Evolutionary conservation across 2,329 filamentous ascomycete species (phyloP), one percentile per base, ranked within the genome.

Genomic region (Apiospora kogelbergensis): DNA sequence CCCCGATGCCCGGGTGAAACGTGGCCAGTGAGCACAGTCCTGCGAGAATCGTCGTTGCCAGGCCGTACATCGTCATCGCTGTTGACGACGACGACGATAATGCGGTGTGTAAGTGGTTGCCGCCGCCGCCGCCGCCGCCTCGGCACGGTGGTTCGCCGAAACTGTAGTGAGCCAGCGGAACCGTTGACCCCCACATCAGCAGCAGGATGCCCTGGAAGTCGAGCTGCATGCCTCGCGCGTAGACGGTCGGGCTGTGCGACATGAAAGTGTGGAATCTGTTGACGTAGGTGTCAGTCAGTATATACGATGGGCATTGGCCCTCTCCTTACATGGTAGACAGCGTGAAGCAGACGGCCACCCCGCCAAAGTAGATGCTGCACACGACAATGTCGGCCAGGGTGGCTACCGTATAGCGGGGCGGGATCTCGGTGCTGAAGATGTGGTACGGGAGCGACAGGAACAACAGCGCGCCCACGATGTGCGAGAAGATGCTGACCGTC

Each of bases 181-280:
- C 80, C 63, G 87, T 89, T 69, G 85, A 84, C 4, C 86, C 85
- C 86, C 88, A 91, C 78, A 90, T 90, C 69, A 91, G 76, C 7
- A 87, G 80, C 2, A 91, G 82, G 57, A 91, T 87, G 9, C 88
- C 88, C 57, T 89, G 82, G 72, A 90, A 88, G 74, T 91, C 89
- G 37, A 90, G 78, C 73, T 87, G 85, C 70, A 89, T 87, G 6
- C 87, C 87, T 69, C 86, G 82, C 13, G 78, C 79, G 45, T 83
- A 83, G 17, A 86, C 81, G 6, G 78, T 73, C 9, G 83, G 79
- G 66, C 84, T 87, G 72, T 90, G 88, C 68, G 85, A 86, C 71
- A 84, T 83, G 65, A 90, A 81, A 2, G 85, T 86, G 74, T 90
- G 88, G 72, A 86, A 90, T 6, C 84, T 86, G 30, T 77, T 22